A percentile compares a stretch with the other conserved stretches of the same genome.
phyloP scores from a whole-genome alignment of 208 protist species.

The Vickermania spadyakhi region DNA sequence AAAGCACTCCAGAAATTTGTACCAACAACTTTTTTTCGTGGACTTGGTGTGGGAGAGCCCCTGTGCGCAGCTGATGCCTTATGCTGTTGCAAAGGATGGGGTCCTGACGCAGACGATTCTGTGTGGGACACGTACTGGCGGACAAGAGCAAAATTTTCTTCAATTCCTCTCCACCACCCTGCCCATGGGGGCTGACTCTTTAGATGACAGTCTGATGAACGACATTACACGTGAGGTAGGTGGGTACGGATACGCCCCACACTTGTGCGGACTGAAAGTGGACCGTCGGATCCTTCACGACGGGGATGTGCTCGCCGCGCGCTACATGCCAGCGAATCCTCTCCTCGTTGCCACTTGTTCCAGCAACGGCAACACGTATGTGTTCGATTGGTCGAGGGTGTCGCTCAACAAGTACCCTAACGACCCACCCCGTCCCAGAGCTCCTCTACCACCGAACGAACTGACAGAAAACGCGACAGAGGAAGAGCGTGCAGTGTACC shows the following conservation, averaged over 20 bases:
- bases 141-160: constrained; percentile 78
- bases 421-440: constrained; percentile 75
- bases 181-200: constrained; percentile 25
- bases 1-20: constrained; percentile 80
- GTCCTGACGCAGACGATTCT: constrained; percentile 68
- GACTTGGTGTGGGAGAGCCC: constrained; percentile 86
- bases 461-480: constrained; percentile 52
- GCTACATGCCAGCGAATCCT: constrained; percentile 83
- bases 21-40: constrained; percentile 80
- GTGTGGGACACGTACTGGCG: constrained; percentile 64
- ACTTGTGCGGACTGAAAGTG: constrained; percentile 40
- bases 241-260: constrained; percentile 81
- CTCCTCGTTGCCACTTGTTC: constrained; percentile 70
- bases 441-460: constrained; percentile 83
- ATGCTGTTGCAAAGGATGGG: constrained; percentile 40
- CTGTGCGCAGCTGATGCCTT: constrained; percentile 74
- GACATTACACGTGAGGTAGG: constrained; percentile 87
- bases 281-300: constrained; percentile 82
- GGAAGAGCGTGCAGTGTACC: constrained; percentile 66
- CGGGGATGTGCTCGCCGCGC: constrained; percentile 71
- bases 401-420: constrained; percentile 82
- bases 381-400: constrained; percentile 87
- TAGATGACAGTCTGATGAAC: constrained; percentile 26
- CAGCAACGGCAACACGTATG: constrained; percentile 70
- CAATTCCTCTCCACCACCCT: constrained; percentile 66